Percentiles rank a stretch among this genome's conserved stretches.
Evolutionary conservation across 2,329 filamentous ascomycete species (phyloP).

Genomic region (Arthroderma sp.): DNA sequence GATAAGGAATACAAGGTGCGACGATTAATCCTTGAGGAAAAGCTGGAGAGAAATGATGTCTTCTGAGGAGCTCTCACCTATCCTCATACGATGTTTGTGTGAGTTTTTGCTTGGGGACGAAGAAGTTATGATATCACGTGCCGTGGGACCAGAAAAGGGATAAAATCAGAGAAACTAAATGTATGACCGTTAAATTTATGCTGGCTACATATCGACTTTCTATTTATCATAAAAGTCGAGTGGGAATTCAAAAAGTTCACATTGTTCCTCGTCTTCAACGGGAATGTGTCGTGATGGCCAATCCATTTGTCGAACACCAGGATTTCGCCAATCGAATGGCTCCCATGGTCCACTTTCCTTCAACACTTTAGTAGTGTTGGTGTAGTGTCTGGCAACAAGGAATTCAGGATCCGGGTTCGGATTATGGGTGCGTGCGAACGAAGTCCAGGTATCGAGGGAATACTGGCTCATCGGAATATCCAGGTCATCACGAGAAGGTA

Average conservation of each 20-base stretch:
- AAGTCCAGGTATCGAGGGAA: background rate
- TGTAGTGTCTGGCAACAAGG: background rate
- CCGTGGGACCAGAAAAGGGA: no score
- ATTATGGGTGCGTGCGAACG: background rate
- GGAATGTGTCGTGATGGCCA: background rate
- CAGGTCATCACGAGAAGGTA: background rate
- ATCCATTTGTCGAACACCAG: background rate
- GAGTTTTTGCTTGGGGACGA: no score
- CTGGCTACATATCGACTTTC: background rate
- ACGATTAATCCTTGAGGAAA: no score
- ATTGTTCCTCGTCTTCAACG: background rate
- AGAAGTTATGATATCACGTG: no score
- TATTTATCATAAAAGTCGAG: background rate
- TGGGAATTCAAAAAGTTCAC: background rate
- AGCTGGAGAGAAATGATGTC: no score
- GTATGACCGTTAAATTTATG: no score
- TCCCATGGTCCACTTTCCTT: background rate
- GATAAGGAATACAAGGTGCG: background rate
- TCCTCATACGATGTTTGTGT: no score
- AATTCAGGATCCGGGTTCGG: background rate
- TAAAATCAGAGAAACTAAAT: no score
- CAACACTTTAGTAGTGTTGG: background rate
- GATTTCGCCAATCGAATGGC: background rate
- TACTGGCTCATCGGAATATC: background rate
- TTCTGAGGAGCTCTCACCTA: no score